A percentile compares a stretch with the other conserved stretches of the same genome.
Evolutionary conservation across 2,329 filamentous ascomycete genomes (phyloP).

Genomic region (Triangularia setosa): DNA sequence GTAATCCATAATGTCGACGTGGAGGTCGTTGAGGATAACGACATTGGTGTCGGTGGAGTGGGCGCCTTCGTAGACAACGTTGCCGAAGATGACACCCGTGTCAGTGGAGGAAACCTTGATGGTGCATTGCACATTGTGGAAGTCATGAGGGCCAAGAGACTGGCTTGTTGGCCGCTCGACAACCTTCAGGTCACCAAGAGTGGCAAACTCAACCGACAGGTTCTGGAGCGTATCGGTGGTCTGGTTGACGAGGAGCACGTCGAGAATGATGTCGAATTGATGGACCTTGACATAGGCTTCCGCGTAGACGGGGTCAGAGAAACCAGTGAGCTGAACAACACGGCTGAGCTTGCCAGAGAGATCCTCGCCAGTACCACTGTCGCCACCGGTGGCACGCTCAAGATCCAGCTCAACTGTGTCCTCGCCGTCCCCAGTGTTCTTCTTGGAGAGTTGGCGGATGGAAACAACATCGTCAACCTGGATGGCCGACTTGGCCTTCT

Average conservation of each 20-base stretch:
- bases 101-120: constrained; percentile 98
- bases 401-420: constrained; percentile 88
- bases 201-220: constrained; percentile 96
- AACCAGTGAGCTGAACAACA: constrained; percentile 94
- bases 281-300: constrained; percentile 98
- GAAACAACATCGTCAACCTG: constrained; percentile 94
- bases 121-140: constrained; percentile 96
- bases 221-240: constrained; percentile 96
- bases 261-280: constrained; percentile 96
- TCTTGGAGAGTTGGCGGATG: constrained; percentile 90
- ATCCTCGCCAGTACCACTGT: constrained; percentile 72
- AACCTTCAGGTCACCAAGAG: constrained; percentile 93
- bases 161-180: constrained; percentile 95
- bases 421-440: constrained; percentile 73
- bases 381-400: constrained; percentile 90
- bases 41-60: constrained; percentile 92
- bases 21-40: constrained; percentile 95
- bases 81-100: constrained; percentile 97
- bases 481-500: constrained; percentile 89
- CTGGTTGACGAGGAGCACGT: constrained; percentile 95
- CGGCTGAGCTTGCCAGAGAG: constrained; percentile 90
- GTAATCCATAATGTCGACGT: constrained; percentile 99
- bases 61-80: constrained; percentile 93
- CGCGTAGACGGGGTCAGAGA: constrained; percentile 97
- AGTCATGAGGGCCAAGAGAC: constrained; percentile 91